Evolutionary conservation across 2,329 filamentous ascomycete species (phyloP).

Genomic region (Aspergillus caelatus): DNA sequence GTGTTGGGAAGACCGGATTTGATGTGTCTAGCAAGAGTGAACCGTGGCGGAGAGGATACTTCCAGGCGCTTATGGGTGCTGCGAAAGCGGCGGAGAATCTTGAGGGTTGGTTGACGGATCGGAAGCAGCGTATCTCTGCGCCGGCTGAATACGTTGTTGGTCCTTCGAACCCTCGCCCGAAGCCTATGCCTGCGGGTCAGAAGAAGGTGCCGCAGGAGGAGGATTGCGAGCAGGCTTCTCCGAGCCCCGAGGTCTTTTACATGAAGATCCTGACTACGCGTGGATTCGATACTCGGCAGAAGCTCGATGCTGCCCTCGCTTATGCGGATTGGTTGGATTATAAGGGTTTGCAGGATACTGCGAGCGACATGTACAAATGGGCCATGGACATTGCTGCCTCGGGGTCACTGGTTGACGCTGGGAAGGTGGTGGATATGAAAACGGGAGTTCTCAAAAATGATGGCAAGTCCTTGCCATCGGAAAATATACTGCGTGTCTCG

Average conservation of each 20-base stretch:
- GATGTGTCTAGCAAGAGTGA: slow-evolving; percentile 78
- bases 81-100: slow-evolving; percentile 78
- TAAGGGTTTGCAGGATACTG: slow-evolving; percentile 67
- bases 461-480: slow-evolving; percentile 59
- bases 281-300: slow-evolving; percentile 78
- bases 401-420: slow-evolving; percentile 50
- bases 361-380: slow-evolving; percentile 73
- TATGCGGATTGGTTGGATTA: slow-evolving; percentile 86
- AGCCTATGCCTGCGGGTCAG: slow-evolving; percentile 68
- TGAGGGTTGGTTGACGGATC: slow-evolving; percentile 77
- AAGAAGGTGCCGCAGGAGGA: slow-evolving; percentile 69
- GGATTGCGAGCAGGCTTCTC: slow-evolving; percentile 71
- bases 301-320: slow-evolving; percentile 76
- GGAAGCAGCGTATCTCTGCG: slow-evolving; percentile 66
- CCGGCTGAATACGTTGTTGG: slow-evolving; percentile 75
- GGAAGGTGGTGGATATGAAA: slow-evolving; percentile 60
- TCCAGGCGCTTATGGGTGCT: slow-evolving; percentile 75
- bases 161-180: slow-evolving; percentile 79
- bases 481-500: slow-evolving; percentile 73
- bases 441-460: slow-evolving; percentile 68
- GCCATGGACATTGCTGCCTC: slow-evolving; percentile 73
- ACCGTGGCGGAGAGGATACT: slow-evolving; percentile 84
- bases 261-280: slow-evolving; percentile 77
- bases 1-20: slow-evolving; percentile 59
- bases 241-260: slow-evolving; percentile 75